Base-by-base conservation (phyloP, 345 rosid species). In the Rhodamnia rubescens region DNA sequence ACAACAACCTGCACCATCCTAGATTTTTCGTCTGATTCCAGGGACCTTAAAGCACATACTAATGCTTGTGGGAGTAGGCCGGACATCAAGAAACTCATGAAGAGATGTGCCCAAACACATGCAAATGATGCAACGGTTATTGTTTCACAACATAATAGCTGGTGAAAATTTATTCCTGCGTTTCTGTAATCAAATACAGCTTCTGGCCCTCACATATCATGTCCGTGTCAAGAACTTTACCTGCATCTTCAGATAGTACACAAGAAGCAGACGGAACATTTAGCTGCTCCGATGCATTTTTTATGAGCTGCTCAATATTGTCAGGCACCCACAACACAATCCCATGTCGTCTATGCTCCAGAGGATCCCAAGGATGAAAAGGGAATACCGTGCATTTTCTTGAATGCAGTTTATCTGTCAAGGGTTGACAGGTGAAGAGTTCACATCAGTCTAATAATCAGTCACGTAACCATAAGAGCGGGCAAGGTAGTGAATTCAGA, bases 351-450 rank as follows among this genome's bases (percentile, higher is more conserved):
- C 91, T 94, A 36, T 78, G 82, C 24, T 91, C 94, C 86, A 87
- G 87, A 1, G 85, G 84, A 74, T 90, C 94, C 90, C 86, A 87
- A 7, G 98, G 98, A 87, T 92, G 94, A 89, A 89, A 94, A 4
- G 98, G 95, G 61, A 91, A 95, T 22, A 97, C 89, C 3, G 96
- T 95, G 88, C 99, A 97, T 88, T 93, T 95, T 82, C 88, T 92
- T 32, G 84, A 86, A 61, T 87, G 89, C 6, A 20, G 83, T 89
- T 89, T 89, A 74, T 91, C 93, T 91, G 94, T 50, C 64, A 89
- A 84, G 86, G 85, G 81, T 29, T 27, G 82, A 83, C 51, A 81
- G 44, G 50, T 40, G 82, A 84, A 42, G 27, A 52, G 82, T 75
- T 53, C 21, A 15, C 47, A 74, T n/a, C 52, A 69, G 74, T 61